Percentiles rank a stretch among this genome's conserved stretches.
Conservation (phyloP, 2,329 filamentous ascomycete genomes). For the Cercospora zeina region DNA sequence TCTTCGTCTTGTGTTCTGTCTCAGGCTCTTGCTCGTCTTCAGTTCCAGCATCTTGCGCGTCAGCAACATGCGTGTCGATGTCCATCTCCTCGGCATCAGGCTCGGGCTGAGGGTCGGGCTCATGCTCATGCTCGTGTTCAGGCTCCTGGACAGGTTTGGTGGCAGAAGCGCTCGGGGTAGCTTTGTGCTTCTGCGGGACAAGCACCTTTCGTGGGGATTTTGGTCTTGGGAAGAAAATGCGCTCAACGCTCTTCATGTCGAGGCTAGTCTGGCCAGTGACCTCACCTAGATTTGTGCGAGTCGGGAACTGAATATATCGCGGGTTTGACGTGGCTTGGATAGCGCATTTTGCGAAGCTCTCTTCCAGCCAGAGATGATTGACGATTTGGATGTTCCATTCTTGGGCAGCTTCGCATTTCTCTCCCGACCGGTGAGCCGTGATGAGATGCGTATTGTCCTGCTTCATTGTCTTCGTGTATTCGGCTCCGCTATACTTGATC, state of each 20-base stretch:
- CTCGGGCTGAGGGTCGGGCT: conserved; percentile 6
- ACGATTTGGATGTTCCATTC: conserved; percentile 90
- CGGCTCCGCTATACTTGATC: conserved; percentile 77
- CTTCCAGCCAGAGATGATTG: conserved; percentile 96
- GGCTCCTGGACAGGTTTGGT: conserved; percentile 23
- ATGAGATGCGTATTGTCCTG: conserved; percentile 94
- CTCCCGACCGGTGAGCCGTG: conserved; percentile 82
- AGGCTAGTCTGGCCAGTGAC: conserved; percentile 87
- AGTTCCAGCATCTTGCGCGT: conserved; percentile 16
- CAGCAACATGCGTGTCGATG: conserved; percentile 17
- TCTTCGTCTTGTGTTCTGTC: conserved; percentile 30
- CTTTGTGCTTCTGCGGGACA: conserved; percentile 27
- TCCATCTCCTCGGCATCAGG: conserved; percentile 32
- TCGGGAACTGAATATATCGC: conserved; percentile 83
- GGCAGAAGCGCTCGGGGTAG: conserved; percentile 29
- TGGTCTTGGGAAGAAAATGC: conserved; percentile 58
- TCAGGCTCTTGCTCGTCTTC: conserved; percentile 13
- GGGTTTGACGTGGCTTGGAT: conserved; percentile 69
- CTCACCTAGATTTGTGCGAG: conserved; percentile 86
- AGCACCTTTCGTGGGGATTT: conserved; percentile 32
- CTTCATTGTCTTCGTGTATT: conserved; percentile 93
- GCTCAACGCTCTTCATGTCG: conserved; percentile 70
- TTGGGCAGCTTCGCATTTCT: conserved; percentile 87
- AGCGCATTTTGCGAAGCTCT: conserved; percentile 89
- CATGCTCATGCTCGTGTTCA: too few species aligned